Conservation (phyloP, 495 filamentous ascomycete genomes). For the Xylaria telfairii region DNA sequence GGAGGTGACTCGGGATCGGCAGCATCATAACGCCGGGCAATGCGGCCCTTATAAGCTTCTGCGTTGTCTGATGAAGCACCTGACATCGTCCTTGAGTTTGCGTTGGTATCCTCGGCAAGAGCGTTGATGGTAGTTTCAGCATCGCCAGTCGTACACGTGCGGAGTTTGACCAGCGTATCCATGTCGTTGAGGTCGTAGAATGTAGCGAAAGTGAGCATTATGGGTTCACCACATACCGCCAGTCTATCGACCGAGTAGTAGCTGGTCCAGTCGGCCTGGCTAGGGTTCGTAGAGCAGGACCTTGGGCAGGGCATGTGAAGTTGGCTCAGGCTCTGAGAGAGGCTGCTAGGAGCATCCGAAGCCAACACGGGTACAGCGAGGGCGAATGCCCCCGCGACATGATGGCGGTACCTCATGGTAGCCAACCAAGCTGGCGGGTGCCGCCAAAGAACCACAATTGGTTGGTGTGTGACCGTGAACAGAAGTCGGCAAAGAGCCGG, state of each 20-base stretch:
- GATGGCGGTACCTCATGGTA: too few species aligned
- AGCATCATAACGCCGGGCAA: neutral
- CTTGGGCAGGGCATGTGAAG: constrained; percentile 1
- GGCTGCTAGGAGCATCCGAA: neutral
- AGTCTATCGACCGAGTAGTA: constrained; percentile 9
- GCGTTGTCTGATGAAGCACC: neutral
- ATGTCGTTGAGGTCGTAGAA: neutral
- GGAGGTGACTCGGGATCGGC: neutral
- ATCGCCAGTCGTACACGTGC: neutral
- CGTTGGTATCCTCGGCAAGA: neutral
- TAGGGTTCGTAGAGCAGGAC: neutral
- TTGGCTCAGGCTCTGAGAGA: too few species aligned
- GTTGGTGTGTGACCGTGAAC: too few species aligned
- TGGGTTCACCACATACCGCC: neutral
- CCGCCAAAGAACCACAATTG: too few species aligned
- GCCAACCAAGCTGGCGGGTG: too few species aligned
- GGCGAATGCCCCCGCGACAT: neutral
- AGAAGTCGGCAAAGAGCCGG: too few species aligned
- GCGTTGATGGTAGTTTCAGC: constrained; percentile 1
- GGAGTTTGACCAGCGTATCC: neutral
- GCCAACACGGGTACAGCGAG: neutral
- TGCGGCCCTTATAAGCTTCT: neutral
- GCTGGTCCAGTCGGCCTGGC: neutral
- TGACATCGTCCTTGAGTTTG: neutral
- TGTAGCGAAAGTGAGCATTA: neutral